Evolutionary conservation across 1,139 yeast species (phyloP).

Genomic region (Yarrowia galli): DNA sequence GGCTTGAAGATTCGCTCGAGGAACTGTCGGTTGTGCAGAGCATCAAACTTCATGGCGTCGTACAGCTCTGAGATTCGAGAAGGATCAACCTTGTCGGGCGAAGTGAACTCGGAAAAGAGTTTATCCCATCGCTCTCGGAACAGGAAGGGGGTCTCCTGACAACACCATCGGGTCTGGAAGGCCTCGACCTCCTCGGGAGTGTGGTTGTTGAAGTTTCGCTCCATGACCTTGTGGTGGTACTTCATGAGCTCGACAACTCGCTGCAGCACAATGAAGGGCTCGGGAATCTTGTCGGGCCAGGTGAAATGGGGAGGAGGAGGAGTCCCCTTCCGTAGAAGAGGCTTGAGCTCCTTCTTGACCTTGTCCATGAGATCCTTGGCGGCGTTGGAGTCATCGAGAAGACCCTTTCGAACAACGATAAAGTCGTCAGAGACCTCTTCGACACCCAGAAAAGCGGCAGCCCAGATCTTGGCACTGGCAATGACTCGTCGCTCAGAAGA

Average conservation of each 20-base stretch:
- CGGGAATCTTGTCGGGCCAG: slow-evolving; percentile 99
- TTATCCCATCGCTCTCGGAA: slow-evolving; percentile 98
- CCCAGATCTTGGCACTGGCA: slow-evolving; percentile 88
- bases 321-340: slow-evolving; percentile 90
- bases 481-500: slow-evolving; percentile 95
- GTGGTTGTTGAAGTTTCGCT: slow-evolving; percentile 69
- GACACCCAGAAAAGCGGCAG: slow-evolving; percentile 78
- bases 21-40: slow-evolving; percentile 91
- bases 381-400: slow-evolving; percentile 95
- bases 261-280: slow-evolving; percentile 91
- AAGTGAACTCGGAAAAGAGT: slow-evolving; percentile 86
- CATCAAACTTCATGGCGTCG: slow-evolving; percentile 99
- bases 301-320: slow-evolving; percentile 99
- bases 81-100: slow-evolving; percentile 97
- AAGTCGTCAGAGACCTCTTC: slow-evolving; percentile 80
- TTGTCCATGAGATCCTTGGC: slow-evolving; percentile 98
- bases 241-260: slow-evolving; percentile 96
- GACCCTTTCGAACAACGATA: slow-evolving; percentile 83
- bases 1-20: slow-evolving; percentile 82
- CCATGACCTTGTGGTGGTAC: slow-evolving; percentile 85
- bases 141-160: slow-evolving; percentile 90
- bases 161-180: slow-evolving; percentile 90
- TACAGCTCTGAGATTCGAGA: slow-evolving; percentile 94
- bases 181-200: slow-evolving; percentile 61
- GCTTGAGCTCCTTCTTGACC: slow-evolving; percentile 95